Conservation (phyloP, 129 eudicot genomes). For the Rutidosis leptorrhynchoides region DNA sequence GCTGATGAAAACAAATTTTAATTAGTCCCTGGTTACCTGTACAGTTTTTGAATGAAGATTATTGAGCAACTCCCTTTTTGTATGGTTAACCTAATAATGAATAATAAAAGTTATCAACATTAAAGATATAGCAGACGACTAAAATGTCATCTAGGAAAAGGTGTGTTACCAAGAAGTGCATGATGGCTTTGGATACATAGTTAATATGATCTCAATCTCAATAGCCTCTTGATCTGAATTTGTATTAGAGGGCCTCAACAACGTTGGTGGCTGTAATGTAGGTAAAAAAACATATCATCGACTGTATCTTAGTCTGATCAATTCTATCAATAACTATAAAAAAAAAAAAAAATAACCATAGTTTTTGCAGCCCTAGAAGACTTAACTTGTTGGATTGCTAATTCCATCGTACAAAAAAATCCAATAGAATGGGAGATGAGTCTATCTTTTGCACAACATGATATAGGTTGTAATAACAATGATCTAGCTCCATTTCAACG, state of each 20-base stretch:
- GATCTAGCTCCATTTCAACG: slow-evolving; percentile 92
- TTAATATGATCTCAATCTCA: slow-evolving; percentile 97
- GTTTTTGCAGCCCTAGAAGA: slow-evolving; percentile 51
- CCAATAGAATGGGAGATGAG: neutral
- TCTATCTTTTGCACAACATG: slow-evolving; percentile 8
- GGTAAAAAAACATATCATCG: neutral
- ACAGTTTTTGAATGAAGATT: slow-evolving; percentile 73
- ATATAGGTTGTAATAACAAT: neutral
- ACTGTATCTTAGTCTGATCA: neutral
- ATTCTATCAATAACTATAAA: neutral
- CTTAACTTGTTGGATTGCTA: slow-evolving; percentile 62
- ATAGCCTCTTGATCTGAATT: slow-evolving; percentile 75
- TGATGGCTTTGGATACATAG: slow-evolving; percentile 89
- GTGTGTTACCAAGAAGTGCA: slow-evolving; percentile 85
- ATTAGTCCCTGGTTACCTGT: slow-evolving; percentile 83
- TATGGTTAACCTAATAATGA: slow-evolving; percentile 75
- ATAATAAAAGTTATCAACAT: neutral
- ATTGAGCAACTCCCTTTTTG: slow-evolving; percentile 92
- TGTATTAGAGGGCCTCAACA: slow-evolving; percentile 81
- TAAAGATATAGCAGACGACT: neutral
- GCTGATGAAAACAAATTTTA: neutral
- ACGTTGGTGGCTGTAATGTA: slow-evolving; percentile 72
- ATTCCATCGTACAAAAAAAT: slow-evolving; percentile 53
- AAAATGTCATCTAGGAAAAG: neutral
- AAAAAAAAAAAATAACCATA: slow-evolving; percentile 1